phyloP scores from a whole-genome alignment of 2,329 filamentous ascomycete genomes.

The Alternaria angustiovoidea region DNA sequence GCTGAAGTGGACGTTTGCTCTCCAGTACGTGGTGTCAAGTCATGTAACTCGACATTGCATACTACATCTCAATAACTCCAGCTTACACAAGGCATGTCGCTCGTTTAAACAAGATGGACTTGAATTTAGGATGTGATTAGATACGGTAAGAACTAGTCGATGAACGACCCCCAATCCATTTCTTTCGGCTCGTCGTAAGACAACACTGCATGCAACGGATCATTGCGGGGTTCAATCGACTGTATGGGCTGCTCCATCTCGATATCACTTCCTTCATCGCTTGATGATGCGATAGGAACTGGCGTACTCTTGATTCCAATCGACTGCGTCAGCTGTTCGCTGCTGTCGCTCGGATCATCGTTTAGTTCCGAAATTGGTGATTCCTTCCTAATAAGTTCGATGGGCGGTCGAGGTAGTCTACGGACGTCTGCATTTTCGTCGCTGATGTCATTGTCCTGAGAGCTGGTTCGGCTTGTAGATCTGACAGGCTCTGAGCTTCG shows the following conservation, averaged over 20 bases:
- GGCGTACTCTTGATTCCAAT: neutral
- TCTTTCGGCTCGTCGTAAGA: conserved; percentile 15
- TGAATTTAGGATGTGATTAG: neutral
- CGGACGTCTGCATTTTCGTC: neutral
- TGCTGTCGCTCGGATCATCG: neutral
- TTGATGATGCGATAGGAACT: neutral
- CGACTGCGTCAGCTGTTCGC: conserved; percentile 7
- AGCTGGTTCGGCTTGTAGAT: neutral
- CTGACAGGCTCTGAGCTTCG: conserved; percentile 2
- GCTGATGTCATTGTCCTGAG: conserved; percentile 8
- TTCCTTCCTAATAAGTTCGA: conserved; percentile 2
- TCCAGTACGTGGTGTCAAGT: neutral
- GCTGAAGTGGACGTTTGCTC: neutral
- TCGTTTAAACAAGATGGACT: neutral
- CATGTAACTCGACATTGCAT: neutral
- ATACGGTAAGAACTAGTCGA: neutral
- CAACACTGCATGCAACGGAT: neutral
- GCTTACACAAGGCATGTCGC: neutral
- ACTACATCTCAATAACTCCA: neutral
- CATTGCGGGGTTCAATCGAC: neutral
- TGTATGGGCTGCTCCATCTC: neutral
- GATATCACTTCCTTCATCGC: neutral
- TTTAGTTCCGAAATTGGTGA: neutral
- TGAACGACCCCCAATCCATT: conserved; percentile 21
- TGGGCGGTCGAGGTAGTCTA: conserved; percentile 1